Evolutionary conservation across 768 basidiomycete genomes (phyloP).

Genomic region (Podaxis carcinomalis): DNA sequence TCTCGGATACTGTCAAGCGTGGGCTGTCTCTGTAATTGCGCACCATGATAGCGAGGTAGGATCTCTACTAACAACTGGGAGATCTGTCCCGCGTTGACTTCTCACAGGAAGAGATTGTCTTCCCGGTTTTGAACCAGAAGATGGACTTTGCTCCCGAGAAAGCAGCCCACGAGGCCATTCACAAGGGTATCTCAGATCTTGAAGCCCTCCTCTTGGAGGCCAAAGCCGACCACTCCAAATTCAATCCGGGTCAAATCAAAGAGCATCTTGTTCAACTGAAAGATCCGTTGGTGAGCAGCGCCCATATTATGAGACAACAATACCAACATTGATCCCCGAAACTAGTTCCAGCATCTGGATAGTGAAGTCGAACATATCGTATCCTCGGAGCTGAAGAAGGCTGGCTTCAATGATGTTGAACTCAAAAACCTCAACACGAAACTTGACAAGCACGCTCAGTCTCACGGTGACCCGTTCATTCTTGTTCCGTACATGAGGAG

Average conservation of each 20-base stretch:
- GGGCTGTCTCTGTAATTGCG: neutral
- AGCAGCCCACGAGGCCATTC: constrained; percentile 5
- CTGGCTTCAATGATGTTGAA: constrained; percentile 2
- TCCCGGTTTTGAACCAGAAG: constrained; percentile 9
- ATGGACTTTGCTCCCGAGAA: constrained; percentile 8
- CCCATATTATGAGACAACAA: neutral
- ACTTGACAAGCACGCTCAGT: neutral
- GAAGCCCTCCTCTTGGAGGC: neutral
- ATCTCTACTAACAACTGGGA: neutral
- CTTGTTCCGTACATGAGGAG: constrained; percentile 8
- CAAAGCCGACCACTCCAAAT: constrained; percentile 6
- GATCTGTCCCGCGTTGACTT: neutral
- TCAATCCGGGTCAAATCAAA: neutral
- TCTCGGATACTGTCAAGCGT: constrained; percentile 8
- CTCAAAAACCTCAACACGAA: neutral
- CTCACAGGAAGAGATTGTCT: constrained; percentile 1
- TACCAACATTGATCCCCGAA: neutral
- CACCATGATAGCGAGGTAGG: constrained; percentile 9
- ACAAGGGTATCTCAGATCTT: neutral
- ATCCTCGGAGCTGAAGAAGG: neutral
- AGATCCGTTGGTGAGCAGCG: constrained; percentile 1
- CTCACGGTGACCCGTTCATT: constrained; percentile 5
- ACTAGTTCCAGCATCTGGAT: constrained; percentile 5
- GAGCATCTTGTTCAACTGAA: neutral
- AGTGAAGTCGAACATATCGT: constrained; percentile 7